Conservation (phyloP, 2,329 filamentous ascomycete genomes). For the Microdochium trichocladiopsis region DNA sequence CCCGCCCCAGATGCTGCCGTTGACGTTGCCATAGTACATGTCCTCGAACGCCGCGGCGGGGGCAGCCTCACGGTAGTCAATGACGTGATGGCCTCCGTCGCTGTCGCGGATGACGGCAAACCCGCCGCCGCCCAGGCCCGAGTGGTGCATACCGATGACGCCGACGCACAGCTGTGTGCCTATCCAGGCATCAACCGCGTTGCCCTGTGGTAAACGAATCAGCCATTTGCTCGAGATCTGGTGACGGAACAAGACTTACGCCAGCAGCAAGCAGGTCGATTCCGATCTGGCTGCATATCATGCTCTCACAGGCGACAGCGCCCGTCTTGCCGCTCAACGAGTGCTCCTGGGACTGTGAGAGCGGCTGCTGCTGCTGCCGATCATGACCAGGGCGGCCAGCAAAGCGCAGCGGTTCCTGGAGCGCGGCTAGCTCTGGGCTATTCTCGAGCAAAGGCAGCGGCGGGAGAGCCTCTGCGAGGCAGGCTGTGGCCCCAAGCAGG, state of each 20-base stretch:
- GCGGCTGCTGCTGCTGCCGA: not conserved
- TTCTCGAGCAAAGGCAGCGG: not conserved
- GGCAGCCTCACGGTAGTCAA: constrained; percentile 87
- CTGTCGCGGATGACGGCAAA: constrained; percentile 74
- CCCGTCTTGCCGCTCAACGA: constrained; percentile 9
- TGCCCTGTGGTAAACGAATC: constrained; percentile 43
- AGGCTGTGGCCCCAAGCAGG: not conserved
- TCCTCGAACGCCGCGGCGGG: constrained; percentile 74
- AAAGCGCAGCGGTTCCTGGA: not conserved
- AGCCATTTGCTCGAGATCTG: not conserved
- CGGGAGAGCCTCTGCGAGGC: not conserved
- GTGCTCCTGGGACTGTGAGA: not conserved
- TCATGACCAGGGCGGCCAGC: not conserved
- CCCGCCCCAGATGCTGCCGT: constrained; percentile 63
- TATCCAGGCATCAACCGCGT: constrained; percentile 70
- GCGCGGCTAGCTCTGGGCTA: not conserved
- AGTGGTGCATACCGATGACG: constrained; percentile 70
- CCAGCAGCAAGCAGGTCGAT: constrained; percentile 20
- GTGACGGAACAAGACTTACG: constrained; percentile 10
- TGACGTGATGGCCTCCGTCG: constrained; percentile 69
- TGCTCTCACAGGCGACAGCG: constrained; percentile 22
- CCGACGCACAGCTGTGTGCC: constrained; percentile 72
- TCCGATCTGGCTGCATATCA: constrained; percentile 22
- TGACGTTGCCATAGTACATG: constrained; percentile 72
- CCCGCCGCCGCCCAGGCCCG: constrained; percentile 82